Evolutionary conservation across 1,284 basidiomycete species (phyloP), one percentile per base, ranked within the genome.

Genomic region (Leccinum insigne): DNA sequence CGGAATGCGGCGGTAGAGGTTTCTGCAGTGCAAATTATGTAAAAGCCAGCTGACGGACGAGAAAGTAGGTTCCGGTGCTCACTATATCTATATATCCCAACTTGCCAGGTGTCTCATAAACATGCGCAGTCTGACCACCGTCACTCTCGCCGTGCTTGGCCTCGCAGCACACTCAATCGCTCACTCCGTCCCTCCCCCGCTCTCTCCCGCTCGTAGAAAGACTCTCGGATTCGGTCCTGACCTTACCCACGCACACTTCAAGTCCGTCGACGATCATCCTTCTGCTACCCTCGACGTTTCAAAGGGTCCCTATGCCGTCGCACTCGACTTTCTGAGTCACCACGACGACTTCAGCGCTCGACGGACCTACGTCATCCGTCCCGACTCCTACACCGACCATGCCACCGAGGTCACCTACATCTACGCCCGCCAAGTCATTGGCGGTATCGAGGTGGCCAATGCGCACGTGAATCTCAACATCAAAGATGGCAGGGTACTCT

Each of bases 401-500:
- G 85, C 84, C 65, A 95, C 93, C 2, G 91, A 91, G n/a, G 84
- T 96, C 58, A 91, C 92, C 21, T 93, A 96, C 77, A 82, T 95
- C 70, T 96, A 94, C 72, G 87, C 90, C 68, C 86, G 89, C 69
- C 95, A 98, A 79, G 70, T 92, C 62, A 77, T 96, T 71, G 87
- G 92, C 68, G 93, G 94, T 52, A 81, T 96, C 63, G 93, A 96
- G 75, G 93, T 98, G 13, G 83, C 86, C 16, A 93, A 98, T 73
- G 95, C 91, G 57, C 91, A 96, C 78, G 86, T 96, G 79, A 96
- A 97, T 77, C 80, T 98, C 75, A 96, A 97, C 81, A 82, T 96
- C 75, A 91, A 90, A 79, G 85, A 92, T 66, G 94, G 94, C 61
- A 80, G 83, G 62, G 85, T 97, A 14, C 74, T 96, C 60, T 94